Base-by-base conservation (phyloP, 1,139 yeast genomes). In the Pichia sp. region DNA sequence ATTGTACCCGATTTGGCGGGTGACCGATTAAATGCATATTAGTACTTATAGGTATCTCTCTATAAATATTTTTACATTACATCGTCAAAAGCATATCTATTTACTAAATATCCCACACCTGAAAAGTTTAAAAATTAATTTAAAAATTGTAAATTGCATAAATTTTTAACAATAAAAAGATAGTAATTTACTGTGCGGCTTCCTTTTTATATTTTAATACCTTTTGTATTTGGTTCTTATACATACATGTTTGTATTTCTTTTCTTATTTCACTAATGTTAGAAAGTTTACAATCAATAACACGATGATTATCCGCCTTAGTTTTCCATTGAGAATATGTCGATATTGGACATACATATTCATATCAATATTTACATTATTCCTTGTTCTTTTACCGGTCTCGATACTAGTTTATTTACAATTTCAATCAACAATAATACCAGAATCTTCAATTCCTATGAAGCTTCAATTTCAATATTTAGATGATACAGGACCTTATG, bases 381-480 rank as follows among this genome's bases (percentile, higher is more conserved):
- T n/a, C n/a, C n/a, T n/a, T n/a, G n/a, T n/a, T n/a, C n/a, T n/a
- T n/a, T n/a, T n/a, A n/a, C n/a, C n/a, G n/a, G n/a, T n/a, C n/a
- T n/a, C n/a, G n/a, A n/a, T n/a, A n/a, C n/a, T n/a, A n/a, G n/a
- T n/a, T n/a, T 51, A 44, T 35, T 30, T 47, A 25, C 52, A 45
- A 16, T 51, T 49, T 16, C 47, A 47, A 40, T 37, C 48, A 6
- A 35, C 46, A 4, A 33, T 51, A 1, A 32, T 51, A n/a, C 54
- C 51, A 3, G 34, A 23, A 12, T 9, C 42, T 35, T 20, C 51
- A 29, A 32, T 45, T 25, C 10, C 37, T 30, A 39, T 47, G 45
- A 40, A 20, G 23, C 34, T 46, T 29, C 49, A 43, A 34, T 47
- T 48, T 24, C 52, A 46, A 30, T 42, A 37, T 38, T 24, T 35